Percentiles rank a stretch among this genome's conserved stretches.
Evolutionary conservation across 805 yeast genomes (phyloP).

Genomic region (Lachancea kluyveri): DNA sequence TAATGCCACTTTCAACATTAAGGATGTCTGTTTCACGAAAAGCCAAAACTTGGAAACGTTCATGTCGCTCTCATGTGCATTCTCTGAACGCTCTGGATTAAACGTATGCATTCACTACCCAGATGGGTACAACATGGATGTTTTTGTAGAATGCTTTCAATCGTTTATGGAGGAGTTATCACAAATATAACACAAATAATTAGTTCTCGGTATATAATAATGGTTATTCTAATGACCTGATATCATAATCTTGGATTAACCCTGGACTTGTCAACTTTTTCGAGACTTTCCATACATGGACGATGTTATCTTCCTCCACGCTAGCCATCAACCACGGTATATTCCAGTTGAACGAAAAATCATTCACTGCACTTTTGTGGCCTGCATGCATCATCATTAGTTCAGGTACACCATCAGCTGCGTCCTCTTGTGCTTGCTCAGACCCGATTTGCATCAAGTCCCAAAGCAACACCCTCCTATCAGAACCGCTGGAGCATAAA

Average conservation of each 20-base stretch:
- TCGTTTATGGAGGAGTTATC: conserved; percentile 19
- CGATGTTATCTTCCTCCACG: conserved; percentile 38
- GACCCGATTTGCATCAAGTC: conserved; percentile 74
- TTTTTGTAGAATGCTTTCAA: conserved; percentile 26
- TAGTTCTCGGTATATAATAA: background rate
- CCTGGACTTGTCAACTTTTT: conserved; percentile 27
- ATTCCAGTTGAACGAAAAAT: conserved; percentile 58
- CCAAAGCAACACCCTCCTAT: conserved; percentile 76
- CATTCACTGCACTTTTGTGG: conserved; percentile 72
- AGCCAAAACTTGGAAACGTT: conserved; percentile 19
- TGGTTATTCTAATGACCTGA: conserved; percentile 14
- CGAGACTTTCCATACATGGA: conserved; percentile 41
- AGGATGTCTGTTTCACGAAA: conserved; percentile 20
- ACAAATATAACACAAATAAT: conserved; percentile 1
- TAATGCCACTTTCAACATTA: conserved; percentile 6
- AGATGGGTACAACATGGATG: conserved; percentile 22
- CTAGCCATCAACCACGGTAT: conserved; percentile 75
- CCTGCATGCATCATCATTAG: conserved; percentile 90
- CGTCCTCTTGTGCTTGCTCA: conserved; percentile 81
- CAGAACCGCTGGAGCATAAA: conserved; percentile 70
- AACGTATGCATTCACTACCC: conserved; percentile 26
- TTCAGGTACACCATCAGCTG: conserved; percentile 88
- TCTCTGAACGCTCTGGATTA: conserved; percentile 18
- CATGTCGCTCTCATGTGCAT: conserved; percentile 24
- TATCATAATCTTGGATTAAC: conserved; percentile 7